These are phyloP conservation scores for Salvia sclarea DNA, from an alignment of 305 asterid species.

Conservation along the genomic window DNA sequence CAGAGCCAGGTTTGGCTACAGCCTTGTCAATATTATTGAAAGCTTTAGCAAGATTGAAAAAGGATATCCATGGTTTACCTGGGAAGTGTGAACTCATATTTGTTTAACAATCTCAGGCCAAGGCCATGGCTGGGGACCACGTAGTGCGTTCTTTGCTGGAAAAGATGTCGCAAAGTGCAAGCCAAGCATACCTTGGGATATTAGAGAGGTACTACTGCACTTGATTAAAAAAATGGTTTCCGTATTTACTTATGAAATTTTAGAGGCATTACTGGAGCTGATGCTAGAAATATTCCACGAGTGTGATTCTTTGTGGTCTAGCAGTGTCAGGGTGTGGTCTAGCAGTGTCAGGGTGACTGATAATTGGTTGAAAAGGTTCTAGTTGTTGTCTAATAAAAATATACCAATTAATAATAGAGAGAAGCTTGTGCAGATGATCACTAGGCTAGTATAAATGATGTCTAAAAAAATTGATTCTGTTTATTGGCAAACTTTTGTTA, in stretches of 20 bases:
- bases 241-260: constrained; percentile 47
- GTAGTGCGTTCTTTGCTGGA: constrained; percentile 92
- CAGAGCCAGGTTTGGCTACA: constrained; percentile 73
- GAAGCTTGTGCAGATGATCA: constrained; percentile 22
- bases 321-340: constrained; percentile 20
- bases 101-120: constrained; percentile 61
- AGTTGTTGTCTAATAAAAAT: constrained; percentile 22
- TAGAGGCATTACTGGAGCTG: constrained; percentile 54
- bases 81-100: constrained; percentile 20
- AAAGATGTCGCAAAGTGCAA: constrained; percentile 88
- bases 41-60: constrained; percentile 10
- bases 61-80: constrained; percentile 31
- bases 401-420: constrained; percentile 24
- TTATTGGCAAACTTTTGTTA: not conserved
- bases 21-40: constrained; percentile 3
- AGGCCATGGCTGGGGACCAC: constrained; percentile 98
- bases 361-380: constrained; percentile 13
- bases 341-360: constrained; percentile 14
- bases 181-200: constrained; percentile 89
- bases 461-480: constrained; percentile 6
- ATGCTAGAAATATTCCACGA: constrained; percentile 9
- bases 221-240: constrained; percentile 23
- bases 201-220: constrained; percentile 73
- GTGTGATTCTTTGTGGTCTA: constrained; percentile 15
- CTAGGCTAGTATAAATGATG: not conserved